Evolutionary conservation across 768 basidiomycete genomes (phyloP), one percentile per base, ranked within the genome.

Genomic region (Auricularia sp.): DNA sequence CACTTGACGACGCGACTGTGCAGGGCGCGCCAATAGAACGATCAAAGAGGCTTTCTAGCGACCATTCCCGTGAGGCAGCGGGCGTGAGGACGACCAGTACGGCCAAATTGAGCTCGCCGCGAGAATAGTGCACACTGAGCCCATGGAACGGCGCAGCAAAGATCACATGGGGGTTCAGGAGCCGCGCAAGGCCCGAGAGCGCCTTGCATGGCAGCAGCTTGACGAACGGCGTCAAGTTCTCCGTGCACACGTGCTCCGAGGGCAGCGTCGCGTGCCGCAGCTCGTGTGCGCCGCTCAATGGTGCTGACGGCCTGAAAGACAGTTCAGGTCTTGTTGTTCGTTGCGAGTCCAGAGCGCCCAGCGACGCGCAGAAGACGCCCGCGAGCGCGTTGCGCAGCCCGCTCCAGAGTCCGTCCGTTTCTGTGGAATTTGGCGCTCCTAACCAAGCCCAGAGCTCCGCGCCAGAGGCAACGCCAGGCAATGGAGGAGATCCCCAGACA

Each of bases 71-170:
- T 0, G 14, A 43, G 6, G 36, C 54, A 34, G 94, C 77, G 16
- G 94, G 88, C 72, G 98, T 87, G 14, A 85, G 81, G 4, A 98
- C 87, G 16, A 86, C 83, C 71, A 93, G 92, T 65, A 88, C 85
- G 2, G 80, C 81, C 62, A 95, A 74, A 66, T 79, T 77, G 42
- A 91, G 80, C 71, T 88, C 84, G 23, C 93, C 78, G 16, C 84
- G 87, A 3, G 65, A 61, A 34, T 92, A 90, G 72, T 93, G 88
- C 1, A 96, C 77, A 8, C 87, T 84, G 71, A 98, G 83, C 0
- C 91, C 90, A 70, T 96, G 93, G 90, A 92, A 97, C 69, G 93
- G 87, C 3, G 91, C 90, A 68, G 93, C 91, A 69, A 98, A 94
- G 3, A 96, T 75, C 3, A 80, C 81, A 68, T 96, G 91, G 0